Base-by-base conservation (phyloP, 495 filamentous ascomycete species). In the Letharia columbiana region DNA sequence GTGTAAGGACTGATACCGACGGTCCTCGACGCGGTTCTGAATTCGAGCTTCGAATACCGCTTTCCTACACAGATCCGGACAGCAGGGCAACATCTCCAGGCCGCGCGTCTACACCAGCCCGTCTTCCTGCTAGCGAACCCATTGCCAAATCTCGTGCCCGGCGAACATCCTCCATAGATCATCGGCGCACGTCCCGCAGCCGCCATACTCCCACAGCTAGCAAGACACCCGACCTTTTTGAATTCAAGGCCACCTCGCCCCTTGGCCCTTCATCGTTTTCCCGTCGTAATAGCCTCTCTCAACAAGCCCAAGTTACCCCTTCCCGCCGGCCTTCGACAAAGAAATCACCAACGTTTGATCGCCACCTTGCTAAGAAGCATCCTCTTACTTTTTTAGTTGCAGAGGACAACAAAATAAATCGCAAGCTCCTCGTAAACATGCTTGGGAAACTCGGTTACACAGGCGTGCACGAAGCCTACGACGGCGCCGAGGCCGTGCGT, bases 401-500 rank as follows among this genome's bases (percentile, higher is more conserved):
- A 20, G 89, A 92, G 76, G 89, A 92, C 76, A 92, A 92, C 76
- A 81, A 80, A 47, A 89, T 91, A 71, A 92, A 92, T 72, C 86
- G 89, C n/a, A 84, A 82, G 47, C 83, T 92, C 4, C 78, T 90
- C 28, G 82, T 88, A 40, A 85, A 77, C 69, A 90, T 90, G 83
- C 79, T 92, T 4, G 75, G 78, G 31, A 89, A 88, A 66, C 79
- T 92, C 10, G 89, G 89, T 20, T 91, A 91, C 72, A 73, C 71
- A 18, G 79, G 81, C 44, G 80, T 91, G 40, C 80, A 81, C 57
- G 84, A 91, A 74, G 89, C 90, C 6, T 84, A 86, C 66, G 87
- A 92, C 70, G 89, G 89, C 44, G 77, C 80, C 57, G 87, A 91
- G 65, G 90, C 90, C 0, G 88, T 92, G 3, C 80, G 83, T 28